Percentiles rank a stretch among this genome's conserved stretches.
Evolutionary conservation across 176 grass and related monocot species (phyloP).

Genomic region (Microstegium vimineum): DNA sequence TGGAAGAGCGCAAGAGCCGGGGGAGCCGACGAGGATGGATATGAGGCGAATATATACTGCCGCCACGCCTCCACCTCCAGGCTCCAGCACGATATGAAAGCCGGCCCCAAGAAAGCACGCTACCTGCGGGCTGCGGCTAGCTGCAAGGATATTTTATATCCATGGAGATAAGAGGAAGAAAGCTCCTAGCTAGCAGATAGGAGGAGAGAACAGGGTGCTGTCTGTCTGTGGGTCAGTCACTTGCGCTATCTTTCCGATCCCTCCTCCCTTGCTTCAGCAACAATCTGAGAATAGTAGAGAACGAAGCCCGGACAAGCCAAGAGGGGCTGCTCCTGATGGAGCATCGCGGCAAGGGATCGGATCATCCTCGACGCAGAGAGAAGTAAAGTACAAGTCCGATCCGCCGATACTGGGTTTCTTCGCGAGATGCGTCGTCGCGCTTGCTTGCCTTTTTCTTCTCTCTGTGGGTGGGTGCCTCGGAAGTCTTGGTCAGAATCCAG

Average conservation of each 20-base stretch:
- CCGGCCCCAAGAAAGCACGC: no score
- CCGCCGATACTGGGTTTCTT: no score
- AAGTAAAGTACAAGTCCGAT: no score
- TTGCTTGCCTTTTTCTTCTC: no score
- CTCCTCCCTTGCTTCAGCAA: slow-evolving; percentile 33
- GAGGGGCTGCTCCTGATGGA: background rate
- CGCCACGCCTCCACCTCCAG: no score
- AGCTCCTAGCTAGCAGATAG: no score
- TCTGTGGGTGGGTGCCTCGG: no score
- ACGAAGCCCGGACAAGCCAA: background rate
- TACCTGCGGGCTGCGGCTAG: no score
- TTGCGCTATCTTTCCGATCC: background rate
- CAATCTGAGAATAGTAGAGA: background rate
- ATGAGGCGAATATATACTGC: slow-evolving; percentile 15
- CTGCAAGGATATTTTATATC: background rate
- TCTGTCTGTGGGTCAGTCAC: background rate
- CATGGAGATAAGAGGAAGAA: background rate
- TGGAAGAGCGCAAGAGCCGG: background rate
- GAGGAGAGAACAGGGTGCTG: background rate
- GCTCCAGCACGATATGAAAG: no score
- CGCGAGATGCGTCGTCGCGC: no score
- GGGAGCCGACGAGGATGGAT: background rate
- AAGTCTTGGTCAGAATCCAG: no score
- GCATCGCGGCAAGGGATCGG: slow-evolving; percentile 40
- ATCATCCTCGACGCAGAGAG: background rate